These are phyloP conservation scores for Furcasterigmium sp. DNA, from an alignment of 2,329 filamentous ascomycete species.

Conservation along the genomic window DNA sequence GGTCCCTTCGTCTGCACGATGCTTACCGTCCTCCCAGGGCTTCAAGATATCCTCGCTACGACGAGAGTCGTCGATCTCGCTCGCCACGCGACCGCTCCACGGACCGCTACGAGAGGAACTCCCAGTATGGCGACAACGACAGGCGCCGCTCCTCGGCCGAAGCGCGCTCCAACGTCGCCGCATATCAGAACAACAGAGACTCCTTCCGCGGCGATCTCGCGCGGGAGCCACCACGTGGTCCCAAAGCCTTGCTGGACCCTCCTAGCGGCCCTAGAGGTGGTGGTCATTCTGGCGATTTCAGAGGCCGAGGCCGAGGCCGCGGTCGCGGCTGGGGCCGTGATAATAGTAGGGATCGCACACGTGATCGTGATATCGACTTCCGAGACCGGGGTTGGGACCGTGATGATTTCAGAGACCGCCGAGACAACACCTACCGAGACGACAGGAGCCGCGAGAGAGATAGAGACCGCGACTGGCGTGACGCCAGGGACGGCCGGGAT, in stretches of 20 bases:
- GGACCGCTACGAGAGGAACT: constrained; percentile 54
- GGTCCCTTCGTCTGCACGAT: constrained; percentile 6
- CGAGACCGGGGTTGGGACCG: constrained; percentile 34
- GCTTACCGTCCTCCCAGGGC: constrained; percentile 29
- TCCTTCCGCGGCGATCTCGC: constrained; percentile 36
- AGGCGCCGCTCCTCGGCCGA: constrained; percentile 63
- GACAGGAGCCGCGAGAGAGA: constrained; percentile 56
- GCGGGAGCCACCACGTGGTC: constrained; percentile 74
- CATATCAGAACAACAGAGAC: constrained; percentile 59
- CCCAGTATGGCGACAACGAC: constrained; percentile 58
- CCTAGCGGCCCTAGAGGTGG: constrained; percentile 64
- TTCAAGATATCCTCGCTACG: constrained; percentile 56
- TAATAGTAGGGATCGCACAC: constrained; percentile 55
- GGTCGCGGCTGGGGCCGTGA: constrained; percentile 55
- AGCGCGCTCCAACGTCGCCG: constrained; percentile 47
- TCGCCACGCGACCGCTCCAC: constrained; percentile 66
- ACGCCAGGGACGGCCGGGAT: constrained; percentile 23
- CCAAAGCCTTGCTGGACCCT: constrained; percentile 70
- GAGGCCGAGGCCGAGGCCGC: constrained; percentile 48
- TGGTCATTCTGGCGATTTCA: constrained; percentile 59
- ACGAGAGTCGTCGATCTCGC: constrained; percentile 58
- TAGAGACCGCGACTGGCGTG: constrained; percentile 45
- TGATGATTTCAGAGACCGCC: constrained; percentile 25
- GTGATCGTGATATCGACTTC: constrained; percentile 57
- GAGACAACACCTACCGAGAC: constrained; percentile 44